Conservation (phyloP, 2,329 filamentous ascomycete species). For the Bisporella sp. region DNA sequence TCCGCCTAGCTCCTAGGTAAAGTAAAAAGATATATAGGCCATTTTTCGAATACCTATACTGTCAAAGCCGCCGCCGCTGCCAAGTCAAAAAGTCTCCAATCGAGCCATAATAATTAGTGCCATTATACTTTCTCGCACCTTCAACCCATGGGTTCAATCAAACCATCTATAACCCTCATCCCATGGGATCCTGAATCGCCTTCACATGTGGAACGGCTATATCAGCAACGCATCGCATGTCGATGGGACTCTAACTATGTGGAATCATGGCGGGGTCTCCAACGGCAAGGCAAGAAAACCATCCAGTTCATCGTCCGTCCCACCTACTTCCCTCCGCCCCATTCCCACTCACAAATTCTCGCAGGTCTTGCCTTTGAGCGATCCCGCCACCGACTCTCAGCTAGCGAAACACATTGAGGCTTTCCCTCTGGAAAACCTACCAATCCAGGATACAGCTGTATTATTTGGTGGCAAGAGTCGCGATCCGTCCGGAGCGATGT, state of each 20-base stretch:
- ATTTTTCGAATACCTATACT: too few species aligned
- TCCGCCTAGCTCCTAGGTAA: too few species aligned
- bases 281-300: constrained; percentile 14
- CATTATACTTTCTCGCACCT: too few species aligned
- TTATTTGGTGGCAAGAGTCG: constrained; percentile 14
- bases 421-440: constrained; percentile 12
- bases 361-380: constrained; percentile 13
- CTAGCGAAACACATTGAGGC: constrained; percentile 12
- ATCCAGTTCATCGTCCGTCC: constrained; percentile 19
- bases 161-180: constrained; percentile 27
- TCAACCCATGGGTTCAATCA: too few species aligned
- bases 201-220: constrained; percentile 34
- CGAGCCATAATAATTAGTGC: too few species aligned
- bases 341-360: not conserved
- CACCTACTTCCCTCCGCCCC: not conserved
- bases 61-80: too few species aligned
- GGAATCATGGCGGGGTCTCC: constrained; percentile 11
- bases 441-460: constrained; percentile 15
- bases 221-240: constrained; percentile 38
- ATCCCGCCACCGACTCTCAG: constrained; percentile 12
- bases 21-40: too few species aligned
- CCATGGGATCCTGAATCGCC: constrained; percentile 37
- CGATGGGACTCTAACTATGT: constrained; percentile 37
- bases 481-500: constrained; percentile 10
- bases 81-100: too few species aligned